These are phyloP conservation scores for Russula griseocarnosa DNA, from an alignment of 768 basidiomycete genomes.

Conservation along the genomic window DNA sequence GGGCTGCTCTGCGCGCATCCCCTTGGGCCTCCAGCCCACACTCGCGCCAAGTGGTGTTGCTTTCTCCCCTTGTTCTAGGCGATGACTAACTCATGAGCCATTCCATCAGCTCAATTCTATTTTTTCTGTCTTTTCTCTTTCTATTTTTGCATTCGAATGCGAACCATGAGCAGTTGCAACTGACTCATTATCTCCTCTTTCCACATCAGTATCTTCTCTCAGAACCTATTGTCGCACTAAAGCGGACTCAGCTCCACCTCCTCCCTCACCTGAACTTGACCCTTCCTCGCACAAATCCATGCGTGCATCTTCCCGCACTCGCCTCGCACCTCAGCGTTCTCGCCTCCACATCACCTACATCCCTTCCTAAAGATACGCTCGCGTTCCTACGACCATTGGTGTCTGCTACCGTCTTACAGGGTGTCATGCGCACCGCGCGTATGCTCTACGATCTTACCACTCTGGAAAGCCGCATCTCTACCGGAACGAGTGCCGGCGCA, in stretches of 20 bases:
- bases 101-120: background rate
- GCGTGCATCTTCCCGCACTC: slow-evolving; percentile 32
- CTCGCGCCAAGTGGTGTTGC: background rate
- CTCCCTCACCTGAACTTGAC: slow-evolving; percentile 25
- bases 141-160: background rate
- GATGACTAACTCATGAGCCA: background rate
- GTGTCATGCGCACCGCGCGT: slow-evolving; percentile 43
- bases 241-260: slow-evolving; percentile 30
- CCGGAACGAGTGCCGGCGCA: background rate
- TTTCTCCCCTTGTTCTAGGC: background rate
- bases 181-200: background rate
- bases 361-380: slow-evolving; percentile 14
- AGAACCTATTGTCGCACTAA: slow-evolving; percentile 31
- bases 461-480: slow-evolving; percentile 33
- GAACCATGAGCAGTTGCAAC: background rate
- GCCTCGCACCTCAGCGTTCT: slow-evolving; percentile 37
- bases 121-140: background rate
- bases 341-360: slow-evolving; percentile 40
- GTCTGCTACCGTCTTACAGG: slow-evolving; percentile 32
- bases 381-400: slow-evolving; percentile 13
- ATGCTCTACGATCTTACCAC: slow-evolving; percentile 43
- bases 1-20: background rate
- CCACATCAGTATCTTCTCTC: slow-evolving; percentile 25
- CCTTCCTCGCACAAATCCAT: slow-evolving; percentile 20
- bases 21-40: background rate